Evolutionary conservation across 768 basidiomycete genomes (phyloP), one percentile per base, ranked within the genome.

Genomic region (Cyathus striatus): DNA sequence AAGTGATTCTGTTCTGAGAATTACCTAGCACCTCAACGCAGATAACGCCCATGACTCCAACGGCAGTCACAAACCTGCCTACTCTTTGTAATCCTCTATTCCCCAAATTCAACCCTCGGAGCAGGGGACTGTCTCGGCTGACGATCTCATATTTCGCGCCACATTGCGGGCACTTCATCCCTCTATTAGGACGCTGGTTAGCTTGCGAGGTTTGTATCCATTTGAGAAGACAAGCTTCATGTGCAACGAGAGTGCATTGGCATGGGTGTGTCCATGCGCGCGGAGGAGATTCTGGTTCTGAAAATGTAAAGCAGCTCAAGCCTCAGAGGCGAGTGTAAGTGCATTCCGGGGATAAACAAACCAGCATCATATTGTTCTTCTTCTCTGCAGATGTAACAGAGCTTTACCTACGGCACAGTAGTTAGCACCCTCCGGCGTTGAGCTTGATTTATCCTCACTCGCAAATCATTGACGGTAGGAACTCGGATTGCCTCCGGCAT

Each of bases 91-190:
- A 46, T 1, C 64, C 33, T 39, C 56, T 69, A 56, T 86, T 83
- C 12, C 76, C 64, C 1, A 60, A 44, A n/a, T 78, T 63, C 43
- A 89, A 50, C 18, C 78, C 42, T 13, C 66, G 62, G 24, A 89
- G 65, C 0, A 76, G 27, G 9, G 62, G 41, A 1, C 85, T 81
- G 41, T 80, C 76, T 7, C 79, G 62, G 61, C 84, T 88, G 49
- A 80, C 75, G 39, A 89, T 57, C 56, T 84, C 77, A 55, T 88
- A 90, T 25, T 55, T 52, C 0, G 80, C 66, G 9, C 80, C 72
- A 47, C 88, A 90, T 48, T 90, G 88, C 0, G 88, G 86, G 51
- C 88, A 90, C 54, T 87, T 86, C 47, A 88, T 72, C 0, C 86
- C 84, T 54, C 85, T 83, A 1, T 72, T 62, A 22, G 76, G 70